Evolutionary conservation across 2,329 filamentous ascomycete species (phyloP), one percentile per base, ranked within the genome.

Genomic region (Fusarium sp.): DNA sequence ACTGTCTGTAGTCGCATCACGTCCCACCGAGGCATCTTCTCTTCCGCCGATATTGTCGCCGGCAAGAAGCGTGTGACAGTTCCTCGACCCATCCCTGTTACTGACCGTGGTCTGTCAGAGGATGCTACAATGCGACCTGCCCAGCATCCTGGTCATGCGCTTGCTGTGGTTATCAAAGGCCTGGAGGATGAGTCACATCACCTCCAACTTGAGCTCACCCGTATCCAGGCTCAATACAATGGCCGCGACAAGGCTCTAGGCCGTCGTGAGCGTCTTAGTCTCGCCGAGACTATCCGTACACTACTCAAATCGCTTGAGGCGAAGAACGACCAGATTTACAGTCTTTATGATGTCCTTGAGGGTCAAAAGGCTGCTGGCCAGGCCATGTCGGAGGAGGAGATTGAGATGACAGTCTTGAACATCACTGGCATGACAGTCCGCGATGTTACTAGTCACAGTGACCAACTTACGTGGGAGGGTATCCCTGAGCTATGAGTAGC

Each of bases 91-190:
- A 83, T 90, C 43, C 88, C 90, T 15, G 87, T 91, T 55, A 90
- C 88, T 0, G 86, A 89, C 76, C 88, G 77, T 78, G 83, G 85
- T 43, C 81, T 84, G 13, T 81, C 72, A 10, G 84, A 87, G 40
- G 83, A 87, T 48, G 79, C 80, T 4, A 90, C 87, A 2, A 82
- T 90, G 72, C 89, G 91, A 7, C 89, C 90, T 7, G 84, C 90
- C 2, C 90, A 92, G 73, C 81, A 88, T 2, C 93, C 93, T 0
- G 88, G 86, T 6, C 80, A 90, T 43, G 93, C 93, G 11, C 86
- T 97, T 23, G 91, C 92, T 9, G 87, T 90, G n/a, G 92, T 97
- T 22, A 90, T 97, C 76, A 96, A 96, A 79, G 86, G 89, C 9
- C 82, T 96, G 5, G 85, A 92, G 70, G 93, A 96, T 75, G 94